Evolutionary conservation across 495 filamentous ascomycete genomes (phyloP).

Genomic region (Lasiosphaeria miniovina): DNA sequence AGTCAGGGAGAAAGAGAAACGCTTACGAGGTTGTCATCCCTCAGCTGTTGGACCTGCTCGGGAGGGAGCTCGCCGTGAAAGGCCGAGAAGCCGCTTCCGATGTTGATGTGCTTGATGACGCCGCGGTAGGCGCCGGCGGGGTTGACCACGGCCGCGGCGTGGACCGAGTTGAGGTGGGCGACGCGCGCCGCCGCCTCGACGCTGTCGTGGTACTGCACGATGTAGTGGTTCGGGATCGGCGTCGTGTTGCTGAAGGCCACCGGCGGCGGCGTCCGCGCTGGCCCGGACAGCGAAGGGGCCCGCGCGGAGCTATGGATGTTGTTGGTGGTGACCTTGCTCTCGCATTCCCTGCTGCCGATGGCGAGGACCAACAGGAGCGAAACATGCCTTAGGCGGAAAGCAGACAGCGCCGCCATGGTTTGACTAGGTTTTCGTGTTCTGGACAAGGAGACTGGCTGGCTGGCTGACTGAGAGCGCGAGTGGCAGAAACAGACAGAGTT

Average conservation of each 20-base stretch:
- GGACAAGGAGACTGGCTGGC: no score
- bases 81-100: constrained; percentile 8
- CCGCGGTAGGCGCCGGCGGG: background rate
- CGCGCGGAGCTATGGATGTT: no score
- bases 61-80: constrained; percentile 12
- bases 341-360: background rate
- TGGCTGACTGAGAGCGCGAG: no score
- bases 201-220: constrained; percentile 16
- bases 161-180: background rate
- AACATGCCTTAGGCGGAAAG: background rate
- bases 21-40: constrained; percentile 5
- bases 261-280: background rate
- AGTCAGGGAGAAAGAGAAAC: background rate
- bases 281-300: no score
- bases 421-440: no score
- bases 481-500: no score
- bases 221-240: constrained; percentile 18
- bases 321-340: background rate
- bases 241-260: background rate
- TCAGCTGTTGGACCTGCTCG: constrained; percentile 4
- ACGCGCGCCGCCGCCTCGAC: background rate
- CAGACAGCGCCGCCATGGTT: background rate
- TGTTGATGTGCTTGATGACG: constrained; percentile 7
- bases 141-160: background rate
- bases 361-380: background rate